phyloP scores from a whole-genome alignment of 805 yeast species.

The Lachancea sp. region DNA sequence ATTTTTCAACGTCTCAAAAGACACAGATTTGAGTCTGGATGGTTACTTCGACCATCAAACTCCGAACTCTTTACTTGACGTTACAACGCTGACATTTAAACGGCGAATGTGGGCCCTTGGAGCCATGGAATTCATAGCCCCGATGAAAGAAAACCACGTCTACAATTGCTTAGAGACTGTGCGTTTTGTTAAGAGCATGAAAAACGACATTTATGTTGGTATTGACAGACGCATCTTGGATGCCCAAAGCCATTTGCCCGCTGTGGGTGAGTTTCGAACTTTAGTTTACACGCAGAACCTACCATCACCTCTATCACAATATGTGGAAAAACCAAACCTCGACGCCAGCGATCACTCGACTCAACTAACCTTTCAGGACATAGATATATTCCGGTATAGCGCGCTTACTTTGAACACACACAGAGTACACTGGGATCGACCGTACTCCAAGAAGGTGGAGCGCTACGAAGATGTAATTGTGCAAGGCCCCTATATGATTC shows the following conservation, averaged over 20 bases:
- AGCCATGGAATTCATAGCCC: slow-evolving; percentile 38
- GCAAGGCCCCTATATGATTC: slow-evolving; percentile 77
- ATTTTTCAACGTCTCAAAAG: slow-evolving; percentile 52
- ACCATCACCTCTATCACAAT: slow-evolving; percentile 6
- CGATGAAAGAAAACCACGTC: slow-evolving; percentile 34
- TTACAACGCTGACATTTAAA: slow-evolving; percentile 31
- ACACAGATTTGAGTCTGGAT: slow-evolving; percentile 48
- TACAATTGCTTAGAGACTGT: slow-evolving; percentile 51
- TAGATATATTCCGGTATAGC: slow-evolving; percentile 51
- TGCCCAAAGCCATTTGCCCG: slow-evolving; percentile 18
- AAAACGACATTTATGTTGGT: slow-evolving; percentile 44
- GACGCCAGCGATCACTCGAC: slow-evolving; percentile 17
- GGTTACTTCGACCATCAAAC: slow-evolving; percentile 81
- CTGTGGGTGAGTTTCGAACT: slow-evolving; percentile 48
- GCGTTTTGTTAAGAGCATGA: slow-evolving; percentile 34
- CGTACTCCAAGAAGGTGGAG: slow-evolving; percentile 50
- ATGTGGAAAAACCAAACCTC: background rate
- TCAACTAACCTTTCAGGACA: slow-evolving; percentile 34
- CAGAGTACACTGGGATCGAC: slow-evolving; percentile 65
- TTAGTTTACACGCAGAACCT: slow-evolving; percentile 52
- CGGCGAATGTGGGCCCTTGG: slow-evolving; percentile 84
- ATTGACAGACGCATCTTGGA: slow-evolving; percentile 44
- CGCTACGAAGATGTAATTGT: slow-evolving; percentile 55
- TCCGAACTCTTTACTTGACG: slow-evolving; percentile 36
- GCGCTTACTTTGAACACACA: slow-evolving; percentile 80